phyloP scores from a whole-genome alignment of 2,329 filamentous ascomycete genomes.

The Grosmannia huntii region DNA sequence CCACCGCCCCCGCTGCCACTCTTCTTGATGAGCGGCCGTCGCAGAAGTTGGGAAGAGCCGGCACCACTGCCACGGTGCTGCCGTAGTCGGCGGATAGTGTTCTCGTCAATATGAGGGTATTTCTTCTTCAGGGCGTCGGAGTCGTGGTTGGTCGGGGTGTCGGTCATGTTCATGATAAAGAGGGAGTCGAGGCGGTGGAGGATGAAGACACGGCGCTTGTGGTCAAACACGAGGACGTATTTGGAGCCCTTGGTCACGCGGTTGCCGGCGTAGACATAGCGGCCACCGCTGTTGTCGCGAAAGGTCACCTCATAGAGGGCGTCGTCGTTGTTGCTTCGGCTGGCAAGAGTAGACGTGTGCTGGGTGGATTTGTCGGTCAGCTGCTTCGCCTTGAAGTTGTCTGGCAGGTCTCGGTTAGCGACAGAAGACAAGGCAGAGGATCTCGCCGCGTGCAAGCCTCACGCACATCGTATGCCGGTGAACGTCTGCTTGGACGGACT shows the following conservation, averaged over 20 bases:
- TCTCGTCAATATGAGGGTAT: constrained; percentile 48
- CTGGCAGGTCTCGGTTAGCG: constrained; percentile 20
- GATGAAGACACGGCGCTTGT: constrained; percentile 60
- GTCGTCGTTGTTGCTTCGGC: constrained; percentile 27
- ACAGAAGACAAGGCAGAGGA: background rate
- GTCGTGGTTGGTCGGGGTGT: constrained; percentile 52
- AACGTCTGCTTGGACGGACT: constrained; percentile 40
- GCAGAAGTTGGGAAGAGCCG: background rate
- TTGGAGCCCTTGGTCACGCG: constrained; percentile 42
- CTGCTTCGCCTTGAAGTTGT: constrained; percentile 48
- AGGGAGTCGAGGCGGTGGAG: constrained; percentile 71
- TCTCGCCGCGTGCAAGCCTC: background rate
- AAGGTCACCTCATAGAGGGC: constrained; percentile 44
- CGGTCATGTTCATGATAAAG: constrained; percentile 76
- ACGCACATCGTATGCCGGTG: constrained; percentile 47
- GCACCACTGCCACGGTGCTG: constrained; percentile 1
- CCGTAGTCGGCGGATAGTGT: constrained; percentile 10
- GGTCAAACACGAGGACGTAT: constrained; percentile 65
- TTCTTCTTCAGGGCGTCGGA: constrained; percentile 49
- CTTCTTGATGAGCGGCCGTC: constrained; percentile 8
- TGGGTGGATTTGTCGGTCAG: constrained; percentile 34
- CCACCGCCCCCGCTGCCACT: constrained; percentile 1
- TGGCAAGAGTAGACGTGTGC: constrained; percentile 14
- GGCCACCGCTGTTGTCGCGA: constrained; percentile 35
- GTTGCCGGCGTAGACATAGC: constrained; percentile 48